These are phyloP conservation scores for Salix suchowensis DNA, from an alignment of 345 rosid species.

Conservation along the genomic window DNA sequence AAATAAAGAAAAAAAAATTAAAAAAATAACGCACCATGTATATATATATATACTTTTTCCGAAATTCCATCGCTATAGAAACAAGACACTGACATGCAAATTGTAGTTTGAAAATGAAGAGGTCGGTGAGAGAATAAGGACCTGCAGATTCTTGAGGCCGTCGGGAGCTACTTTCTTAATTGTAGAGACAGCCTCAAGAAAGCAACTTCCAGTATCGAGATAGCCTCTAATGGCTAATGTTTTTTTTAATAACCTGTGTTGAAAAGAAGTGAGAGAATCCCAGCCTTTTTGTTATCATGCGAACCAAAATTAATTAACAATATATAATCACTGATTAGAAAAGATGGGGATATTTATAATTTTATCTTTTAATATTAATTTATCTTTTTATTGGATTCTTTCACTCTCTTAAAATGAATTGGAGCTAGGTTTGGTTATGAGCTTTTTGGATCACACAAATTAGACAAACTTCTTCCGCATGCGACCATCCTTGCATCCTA, in stretches of 20 bases:
- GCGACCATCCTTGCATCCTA: not conserved
- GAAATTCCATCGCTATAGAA: no score
- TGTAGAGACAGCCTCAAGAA: not conserved
- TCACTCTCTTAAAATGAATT: no score
- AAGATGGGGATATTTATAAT: no score
- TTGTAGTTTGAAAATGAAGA: not conserved
- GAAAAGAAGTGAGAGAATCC: not conserved
- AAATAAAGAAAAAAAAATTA: no score
- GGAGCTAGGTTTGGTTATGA: no score
- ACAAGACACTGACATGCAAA: no score
- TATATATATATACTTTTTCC: no score
- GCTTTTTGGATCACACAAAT: not conserved
- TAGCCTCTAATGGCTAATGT: not conserved
- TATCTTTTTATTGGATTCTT: no score
- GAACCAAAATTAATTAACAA: not conserved
- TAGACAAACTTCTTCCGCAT: not conserved
- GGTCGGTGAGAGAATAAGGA: conserved; percentile 16
- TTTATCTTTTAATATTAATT: no score
- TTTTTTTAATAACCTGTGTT: not conserved
- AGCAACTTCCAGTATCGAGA: not conserved
- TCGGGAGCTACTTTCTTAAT: not conserved
- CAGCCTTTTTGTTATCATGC: not conserved
- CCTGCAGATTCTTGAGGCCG: conserved; percentile 13
- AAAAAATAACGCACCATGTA: no score
- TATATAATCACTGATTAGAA: not conserved